phyloP scores from a whole-genome alignment of 352 stramenopile species.

The Phytophthora tubulina region DNA sequence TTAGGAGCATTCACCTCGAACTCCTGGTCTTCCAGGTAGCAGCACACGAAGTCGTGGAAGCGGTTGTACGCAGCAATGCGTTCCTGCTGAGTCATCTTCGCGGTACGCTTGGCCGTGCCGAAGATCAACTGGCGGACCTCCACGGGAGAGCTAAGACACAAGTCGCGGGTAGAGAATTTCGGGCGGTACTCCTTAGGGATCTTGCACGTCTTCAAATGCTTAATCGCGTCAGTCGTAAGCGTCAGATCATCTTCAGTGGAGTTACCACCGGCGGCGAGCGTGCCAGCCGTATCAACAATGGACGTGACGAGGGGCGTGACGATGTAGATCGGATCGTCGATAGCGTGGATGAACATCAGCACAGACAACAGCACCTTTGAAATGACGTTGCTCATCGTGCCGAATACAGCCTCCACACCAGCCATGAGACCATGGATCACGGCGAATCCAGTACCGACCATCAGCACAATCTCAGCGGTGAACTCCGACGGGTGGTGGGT shows the following conservation, averaged over 20 bases:
- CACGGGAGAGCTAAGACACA: slow-evolving; percentile 20
- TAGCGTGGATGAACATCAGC: slow-evolving; percentile 40
- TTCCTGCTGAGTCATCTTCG: slow-evolving; percentile 13
- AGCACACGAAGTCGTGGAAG: slow-evolving; percentile 20
- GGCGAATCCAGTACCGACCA: slow-evolving; percentile 26
- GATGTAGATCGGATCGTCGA: slow-evolving; percentile 38
- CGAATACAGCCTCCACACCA: slow-evolving; percentile 29
- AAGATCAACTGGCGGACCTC: slow-evolving; percentile 27
- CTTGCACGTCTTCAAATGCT: slow-evolving; percentile 12
- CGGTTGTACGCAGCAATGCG: slow-evolving; percentile 25
- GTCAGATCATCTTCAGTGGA: background rate
- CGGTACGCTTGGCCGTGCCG: slow-evolving; percentile 17
- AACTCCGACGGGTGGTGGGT: slow-evolving; percentile 38
- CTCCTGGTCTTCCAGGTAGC: slow-evolving; percentile 25
- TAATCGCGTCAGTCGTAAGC: slow-evolving; percentile 6
- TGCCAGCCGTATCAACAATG: slow-evolving; percentile 22
- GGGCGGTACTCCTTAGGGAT: slow-evolving; percentile 20
- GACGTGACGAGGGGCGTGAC: slow-evolving; percentile 21
- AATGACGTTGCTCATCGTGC: slow-evolving; percentile 33
- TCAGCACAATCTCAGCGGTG: slow-evolving; percentile 33
- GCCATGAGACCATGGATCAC: slow-evolving; percentile 34
- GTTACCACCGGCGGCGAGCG: slow-evolving; percentile 1
- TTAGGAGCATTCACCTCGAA: slow-evolving; percentile 27
- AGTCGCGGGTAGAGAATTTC: slow-evolving; percentile 21
- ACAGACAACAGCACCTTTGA: slow-evolving; percentile 31